Conservation (phyloP, 2,329 filamentous ascomycete species). For the Neopestalotiopsis sp. region DNA sequence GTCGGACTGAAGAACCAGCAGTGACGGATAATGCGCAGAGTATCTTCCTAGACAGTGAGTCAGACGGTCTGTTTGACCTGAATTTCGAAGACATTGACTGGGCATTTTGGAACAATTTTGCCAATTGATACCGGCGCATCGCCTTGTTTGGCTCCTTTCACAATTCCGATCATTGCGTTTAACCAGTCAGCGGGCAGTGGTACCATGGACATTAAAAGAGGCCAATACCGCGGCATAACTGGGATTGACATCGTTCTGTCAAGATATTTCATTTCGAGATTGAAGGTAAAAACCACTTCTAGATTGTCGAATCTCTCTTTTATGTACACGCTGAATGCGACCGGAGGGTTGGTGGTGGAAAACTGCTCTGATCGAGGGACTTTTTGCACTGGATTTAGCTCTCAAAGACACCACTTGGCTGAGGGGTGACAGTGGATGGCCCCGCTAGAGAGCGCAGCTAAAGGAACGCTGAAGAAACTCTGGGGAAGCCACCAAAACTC, state of each 20-base stretch:
- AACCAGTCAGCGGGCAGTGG: no score
- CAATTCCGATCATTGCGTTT: no score
- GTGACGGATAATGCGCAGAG: neutral
- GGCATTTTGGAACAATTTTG: constrained; percentile 9
- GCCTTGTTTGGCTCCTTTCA: no score
- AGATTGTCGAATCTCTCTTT: no score
- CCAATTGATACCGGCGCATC: neutral
- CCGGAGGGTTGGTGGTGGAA: no score
- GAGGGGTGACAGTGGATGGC: neutral
- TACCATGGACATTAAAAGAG: no score
- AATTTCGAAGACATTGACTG: constrained; percentile 11
- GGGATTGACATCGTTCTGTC: no score
- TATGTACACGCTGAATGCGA: no score
- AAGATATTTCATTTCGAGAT: no score
- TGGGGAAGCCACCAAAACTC: neutral
- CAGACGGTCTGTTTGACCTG: neutral
- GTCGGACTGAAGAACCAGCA: neutral
- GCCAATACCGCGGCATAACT: no score
- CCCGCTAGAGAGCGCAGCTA: neutral
- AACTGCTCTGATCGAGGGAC: neutral
- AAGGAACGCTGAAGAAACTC: no score
- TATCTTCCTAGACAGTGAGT: neutral
- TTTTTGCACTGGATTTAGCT: neutral
- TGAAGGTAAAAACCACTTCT: no score
- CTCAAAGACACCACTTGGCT: neutral